Base-by-base conservation (phyloP, 768 basidiomycete genomes). In the Boletus reticulatus region DNA sequence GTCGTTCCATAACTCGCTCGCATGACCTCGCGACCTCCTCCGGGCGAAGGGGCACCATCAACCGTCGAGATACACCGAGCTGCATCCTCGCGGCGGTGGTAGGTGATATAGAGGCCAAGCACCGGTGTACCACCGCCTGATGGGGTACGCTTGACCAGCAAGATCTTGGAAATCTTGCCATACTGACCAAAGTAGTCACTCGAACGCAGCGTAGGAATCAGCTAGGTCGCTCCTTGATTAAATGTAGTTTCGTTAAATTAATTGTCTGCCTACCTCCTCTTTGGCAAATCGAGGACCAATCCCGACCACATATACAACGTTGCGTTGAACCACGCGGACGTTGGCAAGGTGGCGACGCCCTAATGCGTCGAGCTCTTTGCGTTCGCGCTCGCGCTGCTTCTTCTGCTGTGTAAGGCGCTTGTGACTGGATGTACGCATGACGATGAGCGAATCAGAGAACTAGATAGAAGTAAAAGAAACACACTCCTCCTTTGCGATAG, bases 111-210 rank as follows among this genome's bases (percentile, higher is more conserved):
- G 42, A 99, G 78, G n/a, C 96, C 96, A 37, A 96, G 83, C 44
- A 88, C 85, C 46, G 87, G 88, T 16, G 79, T 82, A 53, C 82
- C 82, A 46, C 84, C 84, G 43, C 85, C 88, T 10, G 90, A 84
- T 5, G 86, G 78, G 6, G 87, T 88, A 38, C 96, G 87, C 72
- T 98, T 98, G 48, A 92, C 88, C 31, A 99, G 82, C 50, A 98
- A 79, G 46, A 99, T 92, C 76, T 96, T 96, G 42, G 88, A 85
- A 62, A 99, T 98, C 77, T 95, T 98, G 63, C 97, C 97, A 72
- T 98, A 99, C 69, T 97, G 94, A 11, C 97, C 97, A 69, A 98
- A 98, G 69, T 97, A 98, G 62, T 99, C 97, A 62, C 87, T 88
- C 6, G 93, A 94, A 44, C 96, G 91, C 39, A 99, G 76, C 13